Percentiles rank a stretch among this genome's conserved stretches.
phyloP scores from a whole-genome alignment of 805 yeast genomes.

The Alloascoidea hylecoeti region DNA sequence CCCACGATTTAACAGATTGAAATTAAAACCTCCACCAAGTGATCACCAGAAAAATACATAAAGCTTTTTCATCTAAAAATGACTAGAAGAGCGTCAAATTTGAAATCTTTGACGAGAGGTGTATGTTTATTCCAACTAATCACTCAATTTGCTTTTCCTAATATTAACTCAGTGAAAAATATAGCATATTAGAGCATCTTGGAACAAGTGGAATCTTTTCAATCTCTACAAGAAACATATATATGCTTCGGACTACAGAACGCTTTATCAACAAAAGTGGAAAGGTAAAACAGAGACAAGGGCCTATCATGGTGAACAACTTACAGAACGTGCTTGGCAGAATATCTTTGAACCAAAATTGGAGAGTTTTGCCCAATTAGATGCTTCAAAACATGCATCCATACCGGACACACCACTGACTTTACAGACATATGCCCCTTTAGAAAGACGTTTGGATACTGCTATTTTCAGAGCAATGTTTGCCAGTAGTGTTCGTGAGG shows the following conservation, averaged over 20 bases:
- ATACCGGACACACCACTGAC: constrained; percentile 55
- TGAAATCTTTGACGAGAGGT: neutral
- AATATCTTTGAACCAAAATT: constrained; percentile 51
- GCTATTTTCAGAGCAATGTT: constrained; percentile 88
- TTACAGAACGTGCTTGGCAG: constrained; percentile 77
- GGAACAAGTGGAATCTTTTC: constrained; percentile 85
- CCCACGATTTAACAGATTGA: no score
- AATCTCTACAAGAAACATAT: constrained; percentile 67
- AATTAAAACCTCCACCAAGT: no score
- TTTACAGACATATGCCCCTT: constrained; percentile 75
- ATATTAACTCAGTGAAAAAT: constrained; percentile 3
- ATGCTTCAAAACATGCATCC: constrained; percentile 48
- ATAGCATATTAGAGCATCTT: constrained; percentile 64
- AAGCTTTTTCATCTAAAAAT: no score
- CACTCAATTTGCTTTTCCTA: neutral
- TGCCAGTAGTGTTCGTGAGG: constrained; percentile 88
- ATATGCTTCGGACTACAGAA: constrained; percentile 36
- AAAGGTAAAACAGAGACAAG: constrained; percentile 81
- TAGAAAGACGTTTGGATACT: constrained; percentile 81
- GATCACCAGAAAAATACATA: no score
- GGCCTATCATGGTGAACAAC: constrained; percentile 89
- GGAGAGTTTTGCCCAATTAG: constrained; percentile 80
- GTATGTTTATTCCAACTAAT: neutral
- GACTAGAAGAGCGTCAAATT: no score
- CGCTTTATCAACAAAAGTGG: constrained; percentile 91